Base-by-base conservation (phyloP, 2,329 filamentous ascomycete genomes). In the Alternaria arborescens region DNA sequence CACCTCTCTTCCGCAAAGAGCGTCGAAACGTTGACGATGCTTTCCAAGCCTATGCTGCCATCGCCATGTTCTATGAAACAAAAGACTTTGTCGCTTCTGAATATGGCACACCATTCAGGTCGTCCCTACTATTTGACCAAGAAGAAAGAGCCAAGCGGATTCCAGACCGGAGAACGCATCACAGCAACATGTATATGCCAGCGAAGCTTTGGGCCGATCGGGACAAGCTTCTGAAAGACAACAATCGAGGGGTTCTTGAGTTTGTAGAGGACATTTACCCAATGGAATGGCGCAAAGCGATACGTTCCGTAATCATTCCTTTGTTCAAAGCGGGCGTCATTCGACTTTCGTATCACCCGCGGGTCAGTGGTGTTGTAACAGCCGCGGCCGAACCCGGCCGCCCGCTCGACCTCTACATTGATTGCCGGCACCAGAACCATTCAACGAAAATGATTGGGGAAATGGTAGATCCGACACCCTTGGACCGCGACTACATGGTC, bases 311-410 rank as follows among this genome's bases (percentile, higher is more conserved):
- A 16, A 72, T 84, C 48, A 79, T 80, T 1, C 77, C 78, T n/a
- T 26, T 51, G 11, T 84, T 82, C 70, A 79, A 80, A 62, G 79
- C 80, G 16, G 82, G 83, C 51, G 70, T 84, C 36, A 78, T 85
- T 52, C 70, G 69, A 24, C 61, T 71, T 50, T 73, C 73, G 32
- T 77, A 76, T 54, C 61, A 65, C 11, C 26, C 26, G 58, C 57
- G 2, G 34, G 71, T 4, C 70, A 74, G 47, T 5, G 82, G 82
- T 5, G 69, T 78, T 47, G 80, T 78, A 10, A 74, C 78, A 4
- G 78, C 77, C 2, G 71, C 68, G 30, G 72, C 73, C 7, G 82
- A 84, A 52, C 72, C 77, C 1, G 67, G 67, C 56, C 75, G 78
- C 5, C 34, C 67, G 2, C 68, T 73, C 41, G 82, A 84, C 58